phyloP scores from a whole-genome alignment of 163 green algal species.

The Coccomyxa subellipsoidea region DNA sequence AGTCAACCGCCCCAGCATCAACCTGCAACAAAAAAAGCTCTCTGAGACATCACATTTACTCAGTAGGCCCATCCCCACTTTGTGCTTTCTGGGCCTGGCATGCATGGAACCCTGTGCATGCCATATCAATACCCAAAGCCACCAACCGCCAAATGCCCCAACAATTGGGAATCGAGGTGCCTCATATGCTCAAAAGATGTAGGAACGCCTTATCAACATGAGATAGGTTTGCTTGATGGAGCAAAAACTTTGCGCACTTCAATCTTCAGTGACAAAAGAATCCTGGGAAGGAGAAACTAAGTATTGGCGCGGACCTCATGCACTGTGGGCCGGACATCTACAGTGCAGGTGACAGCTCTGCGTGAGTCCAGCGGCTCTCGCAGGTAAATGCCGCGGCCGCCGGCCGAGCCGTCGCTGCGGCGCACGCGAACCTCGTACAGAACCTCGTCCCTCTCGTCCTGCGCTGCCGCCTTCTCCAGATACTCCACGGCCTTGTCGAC shows the following conservation, averaged over 20 bases:
- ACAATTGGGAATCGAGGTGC: too few species aligned
- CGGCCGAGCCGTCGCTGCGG: slow-evolving; percentile 34
- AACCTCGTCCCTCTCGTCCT: slow-evolving; percentile 36
- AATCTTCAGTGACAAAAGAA: not conserved
- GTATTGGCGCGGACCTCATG: slow-evolving; percentile 59
- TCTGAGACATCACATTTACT: not conserved
- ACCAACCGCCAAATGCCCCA: too few species aligned
- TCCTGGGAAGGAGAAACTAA: too few species aligned
- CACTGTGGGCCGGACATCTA: slow-evolving; percentile 60
- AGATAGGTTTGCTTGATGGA: too few species aligned
- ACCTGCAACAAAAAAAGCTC: too few species aligned
- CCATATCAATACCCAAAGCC: too few species aligned
- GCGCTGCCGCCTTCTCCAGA: slow-evolving; percentile 19
- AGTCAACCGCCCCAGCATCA: too few species aligned
- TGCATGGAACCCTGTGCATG: too few species aligned
- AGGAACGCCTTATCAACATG: too few species aligned
- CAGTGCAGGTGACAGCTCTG: slow-evolving; percentile 41
- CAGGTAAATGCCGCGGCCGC: slow-evolving; percentile 60
- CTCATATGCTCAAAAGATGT: too few species aligned
- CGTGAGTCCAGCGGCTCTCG: slow-evolving; percentile 58
- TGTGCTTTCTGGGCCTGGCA: too few species aligned
- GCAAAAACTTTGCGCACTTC: not conserved
- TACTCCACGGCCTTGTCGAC: slow-evolving; percentile 41
- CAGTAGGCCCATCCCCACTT: not conserved
- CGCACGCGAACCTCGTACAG: slow-evolving; percentile 49